phyloP scores from a whole-genome alignment of 768 basidiomycete genomes.

The Podaxis sp. region DNA sequence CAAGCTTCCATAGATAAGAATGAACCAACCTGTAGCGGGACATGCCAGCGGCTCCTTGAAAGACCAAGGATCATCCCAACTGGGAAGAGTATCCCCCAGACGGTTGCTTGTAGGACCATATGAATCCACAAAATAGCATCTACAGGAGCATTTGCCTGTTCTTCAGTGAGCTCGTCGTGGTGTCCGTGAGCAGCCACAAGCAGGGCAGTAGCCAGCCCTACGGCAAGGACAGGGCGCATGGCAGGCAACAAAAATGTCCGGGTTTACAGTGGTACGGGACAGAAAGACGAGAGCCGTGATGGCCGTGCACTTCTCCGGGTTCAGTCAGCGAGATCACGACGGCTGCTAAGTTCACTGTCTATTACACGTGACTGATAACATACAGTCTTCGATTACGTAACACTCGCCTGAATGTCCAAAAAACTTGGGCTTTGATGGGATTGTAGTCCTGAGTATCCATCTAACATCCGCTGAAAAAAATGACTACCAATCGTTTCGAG shows the following conservation, averaged over 20 bases:
- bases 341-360: too few species aligned
- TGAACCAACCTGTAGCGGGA: slow-evolving; percentile 70
- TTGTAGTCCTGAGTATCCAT: not conserved
- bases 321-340: too few species aligned
- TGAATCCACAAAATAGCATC: slow-evolving; percentile 83
- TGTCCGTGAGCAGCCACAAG: slow-evolving; percentile 50
- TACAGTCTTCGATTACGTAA: too few species aligned
- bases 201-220: slow-evolving; percentile 8
- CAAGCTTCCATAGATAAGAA: not conserved
- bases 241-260: not conserved
- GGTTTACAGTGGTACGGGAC: not conserved
- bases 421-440: not conserved
- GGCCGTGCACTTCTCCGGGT: too few species aligned
- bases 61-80: slow-evolving; percentile 76
- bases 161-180: slow-evolving; percentile 60
- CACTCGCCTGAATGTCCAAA: too few species aligned
- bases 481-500: slow-evolving; percentile 56
- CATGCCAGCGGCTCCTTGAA: slow-evolving; percentile 83
- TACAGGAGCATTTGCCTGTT: slow-evolving; percentile 57
- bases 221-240: slow-evolving; percentile 1
- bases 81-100: slow-evolving; percentile 89
- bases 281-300: not conserved
- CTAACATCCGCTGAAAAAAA: slow-evolving; percentile 21
- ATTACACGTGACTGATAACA: too few species aligned
- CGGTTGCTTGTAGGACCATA: slow-evolving; percentile 68